Evolutionary conservation across 2,329 filamentous ascomycete species (phyloP).

Genomic region (Alternaria sp.): DNA sequence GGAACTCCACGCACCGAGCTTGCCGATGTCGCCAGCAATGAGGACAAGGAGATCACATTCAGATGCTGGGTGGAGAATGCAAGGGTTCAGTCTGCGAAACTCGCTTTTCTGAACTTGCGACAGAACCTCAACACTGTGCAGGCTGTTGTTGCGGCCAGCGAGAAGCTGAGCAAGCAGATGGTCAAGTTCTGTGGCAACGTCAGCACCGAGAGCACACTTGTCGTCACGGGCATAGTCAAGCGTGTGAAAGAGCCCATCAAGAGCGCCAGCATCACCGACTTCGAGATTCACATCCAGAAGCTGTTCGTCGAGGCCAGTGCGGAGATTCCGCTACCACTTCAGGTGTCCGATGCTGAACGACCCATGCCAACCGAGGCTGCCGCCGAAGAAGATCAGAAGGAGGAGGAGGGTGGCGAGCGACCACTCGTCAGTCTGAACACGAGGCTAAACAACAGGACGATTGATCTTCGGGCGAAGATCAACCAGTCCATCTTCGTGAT

Average conservation of each 20-base stretch:
- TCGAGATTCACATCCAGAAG: constrained; percentile 89
- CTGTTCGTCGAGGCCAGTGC: constrained; percentile 78
- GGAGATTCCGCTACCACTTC: constrained; percentile 67
- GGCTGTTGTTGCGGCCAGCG: constrained; percentile 73
- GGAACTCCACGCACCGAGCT: constrained; percentile 67
- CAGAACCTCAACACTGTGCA: constrained; percentile 80
- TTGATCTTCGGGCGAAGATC: constrained; percentile 90
- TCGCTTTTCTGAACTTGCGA: constrained; percentile 87
- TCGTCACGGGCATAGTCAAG: constrained; percentile 81
- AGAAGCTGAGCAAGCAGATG: constrained; percentile 80
- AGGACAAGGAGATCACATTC: constrained; percentile 68
- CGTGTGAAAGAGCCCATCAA: constrained; percentile 88
- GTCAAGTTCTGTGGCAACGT: constrained; percentile 86
- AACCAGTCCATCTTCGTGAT: constrained; percentile 87
- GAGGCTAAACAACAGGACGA: constrained; percentile 87
- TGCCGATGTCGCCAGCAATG: constrained; percentile 49
- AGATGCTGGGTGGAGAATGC: constrained; percentile 87
- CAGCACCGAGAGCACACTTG: constrained; percentile 81
- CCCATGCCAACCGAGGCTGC: constrained; percentile 58
- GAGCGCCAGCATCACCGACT: constrained; percentile 79
- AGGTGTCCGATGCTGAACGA: constrained; percentile 61
- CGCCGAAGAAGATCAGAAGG: constrained; percentile 59
- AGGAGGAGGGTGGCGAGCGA: constrained; percentile 61
- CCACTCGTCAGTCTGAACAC: constrained; percentile 84
- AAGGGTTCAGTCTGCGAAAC: constrained; percentile 86